Evolutionary conservation across 2,329 filamentous ascomycete genomes (phyloP).

Genomic region (Microsporum ferrugineum): DNA sequence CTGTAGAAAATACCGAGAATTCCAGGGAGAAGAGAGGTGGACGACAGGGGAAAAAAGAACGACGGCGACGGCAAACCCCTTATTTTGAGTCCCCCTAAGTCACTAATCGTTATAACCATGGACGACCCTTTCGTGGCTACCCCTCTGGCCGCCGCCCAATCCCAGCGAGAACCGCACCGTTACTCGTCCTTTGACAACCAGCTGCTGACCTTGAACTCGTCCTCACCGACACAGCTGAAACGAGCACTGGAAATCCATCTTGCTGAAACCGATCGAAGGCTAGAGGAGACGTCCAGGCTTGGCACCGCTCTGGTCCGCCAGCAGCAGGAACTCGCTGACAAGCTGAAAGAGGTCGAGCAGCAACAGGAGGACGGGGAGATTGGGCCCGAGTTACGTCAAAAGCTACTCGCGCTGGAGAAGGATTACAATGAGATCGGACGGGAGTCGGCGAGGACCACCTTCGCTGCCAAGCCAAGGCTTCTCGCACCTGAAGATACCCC

Average conservation of each 20-base stretch:
- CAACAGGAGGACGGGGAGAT: conserved; percentile 66
- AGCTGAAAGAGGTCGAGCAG: conserved; percentile 72
- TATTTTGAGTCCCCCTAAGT: too few species aligned
- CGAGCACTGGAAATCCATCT: conserved; percentile 83
- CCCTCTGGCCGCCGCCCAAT: conserved; percentile 33
- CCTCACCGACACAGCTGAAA: conserved; percentile 77
- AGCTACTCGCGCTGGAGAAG: conserved; percentile 75
- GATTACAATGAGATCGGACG: conserved; percentile 91
- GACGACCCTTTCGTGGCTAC: conserved; percentile 50
- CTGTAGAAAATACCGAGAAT: neutral
- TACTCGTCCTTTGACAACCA: conserved; percentile 76
- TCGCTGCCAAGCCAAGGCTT: conserved; percentile 68
- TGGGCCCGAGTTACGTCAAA: conserved; percentile 67
- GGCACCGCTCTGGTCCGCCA: conserved; percentile 81
- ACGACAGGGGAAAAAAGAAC: neutral
- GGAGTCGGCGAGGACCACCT: conserved; percentile 77
- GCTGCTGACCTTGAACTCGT: conserved; percentile 64
- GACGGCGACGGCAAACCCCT: neutral
- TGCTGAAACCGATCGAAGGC: conserved; percentile 77
- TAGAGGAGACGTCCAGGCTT: conserved; percentile 81
- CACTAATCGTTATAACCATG: conserved; percentile 16
- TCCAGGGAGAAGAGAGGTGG: neutral
- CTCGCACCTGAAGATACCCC: conserved; percentile 55
- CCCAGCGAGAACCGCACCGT: conserved; percentile 44
- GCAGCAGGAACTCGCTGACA: conserved; percentile 68